Conservation (phyloP, 208 protist genomes). For the Leishmania braziliensis region DNA sequence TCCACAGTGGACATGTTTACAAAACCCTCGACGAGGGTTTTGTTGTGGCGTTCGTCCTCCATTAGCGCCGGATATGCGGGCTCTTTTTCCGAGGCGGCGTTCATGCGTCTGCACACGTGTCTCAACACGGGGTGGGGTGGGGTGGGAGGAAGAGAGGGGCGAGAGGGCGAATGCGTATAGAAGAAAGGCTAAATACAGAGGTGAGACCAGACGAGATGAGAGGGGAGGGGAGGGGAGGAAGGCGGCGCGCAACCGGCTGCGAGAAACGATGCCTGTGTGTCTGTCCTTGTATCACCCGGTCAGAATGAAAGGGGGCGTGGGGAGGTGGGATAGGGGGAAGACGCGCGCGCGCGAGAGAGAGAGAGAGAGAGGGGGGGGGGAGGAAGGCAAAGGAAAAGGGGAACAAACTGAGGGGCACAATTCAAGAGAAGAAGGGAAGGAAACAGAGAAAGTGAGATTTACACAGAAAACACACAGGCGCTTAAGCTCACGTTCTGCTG, state of each 20-base stretch:
- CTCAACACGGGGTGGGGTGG: not conserved
- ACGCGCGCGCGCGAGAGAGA: not conserved
- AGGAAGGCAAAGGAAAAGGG: not conserved
- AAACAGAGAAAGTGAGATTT: not conserved
- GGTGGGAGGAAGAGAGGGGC: not conserved
- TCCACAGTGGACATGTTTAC: slow-evolving; percentile 43
- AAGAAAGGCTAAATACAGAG: not conserved
- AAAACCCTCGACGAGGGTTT: slow-evolving; percentile 41
- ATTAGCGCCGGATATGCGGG: not conserved
- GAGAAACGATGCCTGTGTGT: not conserved
- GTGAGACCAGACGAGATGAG: not conserved
- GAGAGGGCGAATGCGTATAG: not conserved
- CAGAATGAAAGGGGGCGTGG: not conserved
- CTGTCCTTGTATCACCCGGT: not conserved
- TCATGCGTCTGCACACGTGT: not conserved
- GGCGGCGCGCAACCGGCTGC: not conserved
- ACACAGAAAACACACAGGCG: too few relatives aligned
- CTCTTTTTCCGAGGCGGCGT: not conserved
- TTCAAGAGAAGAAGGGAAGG: not conserved
- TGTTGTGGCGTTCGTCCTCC: slow-evolving; percentile 31
- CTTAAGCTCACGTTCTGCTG: not conserved
- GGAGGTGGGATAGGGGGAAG: not conserved
- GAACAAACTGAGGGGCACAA: not conserved
- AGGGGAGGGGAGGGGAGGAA: not conserved
- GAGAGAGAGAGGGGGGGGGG: not conserved